phyloP scores from a whole-genome alignment of 2,329 filamentous ascomycete genomes.

The Blastomyces emzantsi region DNA sequence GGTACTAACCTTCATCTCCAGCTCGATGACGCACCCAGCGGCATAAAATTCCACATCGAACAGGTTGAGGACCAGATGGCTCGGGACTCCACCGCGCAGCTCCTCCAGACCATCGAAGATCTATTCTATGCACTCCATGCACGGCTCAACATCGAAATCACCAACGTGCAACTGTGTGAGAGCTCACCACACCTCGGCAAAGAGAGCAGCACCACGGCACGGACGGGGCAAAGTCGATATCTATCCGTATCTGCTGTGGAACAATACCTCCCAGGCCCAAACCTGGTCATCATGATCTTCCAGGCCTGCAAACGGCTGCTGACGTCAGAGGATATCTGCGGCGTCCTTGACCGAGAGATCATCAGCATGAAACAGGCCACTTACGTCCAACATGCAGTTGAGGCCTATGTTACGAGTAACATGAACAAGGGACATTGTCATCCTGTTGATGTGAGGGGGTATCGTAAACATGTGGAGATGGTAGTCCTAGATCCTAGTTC shows the following conservation, averaged over 20 bases:
- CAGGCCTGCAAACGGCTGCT: constrained; percentile 27
- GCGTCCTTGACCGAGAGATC: constrained; percentile 20
- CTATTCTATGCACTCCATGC: constrained; percentile 32
- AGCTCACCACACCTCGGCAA: constrained; percentile 22
- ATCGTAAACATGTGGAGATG: constrained; percentile 22
- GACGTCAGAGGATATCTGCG: constrained; percentile 23
- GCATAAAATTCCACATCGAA: constrained; percentile 26
- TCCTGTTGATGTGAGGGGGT: constrained; percentile 24
- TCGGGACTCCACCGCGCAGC: constrained; percentile 21
- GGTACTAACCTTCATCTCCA: constrained; percentile 19
- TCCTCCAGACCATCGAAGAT: constrained; percentile 30
- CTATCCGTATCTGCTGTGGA: not conserved
- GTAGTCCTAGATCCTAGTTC: constrained; percentile 20
- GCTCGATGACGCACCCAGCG: constrained; percentile 25
- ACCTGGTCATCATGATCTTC: constrained; percentile 29
- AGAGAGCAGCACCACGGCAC: constrained; percentile 13
- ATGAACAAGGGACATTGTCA: constrained; percentile 8
- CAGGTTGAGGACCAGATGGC: constrained; percentile 25
- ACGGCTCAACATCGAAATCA: constrained; percentile 31
- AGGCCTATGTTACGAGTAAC: constrained; percentile 14
- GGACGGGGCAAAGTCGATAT: not conserved
- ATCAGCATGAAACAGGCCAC: constrained; percentile 24
- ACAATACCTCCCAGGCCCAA: constrained; percentile 25
- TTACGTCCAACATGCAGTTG: constrained; percentile 22
- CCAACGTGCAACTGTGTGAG: constrained; percentile 28